Evolutionary conservation across 805 yeast species (phyloP).

Genomic region (Barnettozyma sucrosica): DNA sequence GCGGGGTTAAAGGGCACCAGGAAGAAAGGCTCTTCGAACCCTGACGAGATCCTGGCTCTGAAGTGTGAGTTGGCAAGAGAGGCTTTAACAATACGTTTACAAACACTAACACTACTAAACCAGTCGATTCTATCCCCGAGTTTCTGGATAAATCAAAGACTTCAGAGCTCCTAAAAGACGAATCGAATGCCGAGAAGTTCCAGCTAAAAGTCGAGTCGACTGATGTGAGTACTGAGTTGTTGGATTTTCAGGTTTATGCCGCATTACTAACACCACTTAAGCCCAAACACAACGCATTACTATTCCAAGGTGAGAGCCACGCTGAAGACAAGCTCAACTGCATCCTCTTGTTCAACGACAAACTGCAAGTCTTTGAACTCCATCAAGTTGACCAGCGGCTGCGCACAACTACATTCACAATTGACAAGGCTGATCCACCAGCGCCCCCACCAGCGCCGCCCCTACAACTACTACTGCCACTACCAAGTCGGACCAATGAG

Average conservation of each 20-base stretch:
- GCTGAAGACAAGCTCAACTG: slow-evolving; percentile 18
- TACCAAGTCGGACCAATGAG: background rate
- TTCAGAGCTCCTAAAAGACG: slow-evolving; percentile 11
- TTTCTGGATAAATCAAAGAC: slow-evolving; percentile 13
- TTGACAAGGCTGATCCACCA: background rate
- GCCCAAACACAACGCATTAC: slow-evolving; percentile 7
- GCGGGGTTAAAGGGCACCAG: slow-evolving; percentile 5
- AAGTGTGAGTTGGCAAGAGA: slow-evolving; percentile 14
- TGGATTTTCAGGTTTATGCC: background rate
- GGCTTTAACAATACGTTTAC: background rate
- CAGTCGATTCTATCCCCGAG: slow-evolving; percentile 14
- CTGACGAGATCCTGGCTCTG: slow-evolving; percentile 20
- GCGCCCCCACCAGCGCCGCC: too few relatives aligned
- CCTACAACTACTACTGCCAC: too few relatives aligned
- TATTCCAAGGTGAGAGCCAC: slow-evolving; percentile 14
- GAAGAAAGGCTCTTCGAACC: slow-evolving; percentile 5
- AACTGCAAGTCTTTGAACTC: slow-evolving; percentile 14
- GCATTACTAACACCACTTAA: background rate
- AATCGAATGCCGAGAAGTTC: slow-evolving; percentile 3
- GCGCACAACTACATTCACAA: slow-evolving; percentile 6
- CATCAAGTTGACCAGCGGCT: slow-evolving; percentile 14
- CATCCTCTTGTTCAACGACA: slow-evolving; percentile 18
- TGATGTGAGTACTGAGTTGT: slow-evolving; percentile 7
- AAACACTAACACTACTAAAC: background rate
- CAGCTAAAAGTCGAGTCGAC: slow-evolving; percentile 15